Evolutionary conservation across 768 basidiomycete species (phyloP).

Genomic region (Collybia sordida): DNA sequence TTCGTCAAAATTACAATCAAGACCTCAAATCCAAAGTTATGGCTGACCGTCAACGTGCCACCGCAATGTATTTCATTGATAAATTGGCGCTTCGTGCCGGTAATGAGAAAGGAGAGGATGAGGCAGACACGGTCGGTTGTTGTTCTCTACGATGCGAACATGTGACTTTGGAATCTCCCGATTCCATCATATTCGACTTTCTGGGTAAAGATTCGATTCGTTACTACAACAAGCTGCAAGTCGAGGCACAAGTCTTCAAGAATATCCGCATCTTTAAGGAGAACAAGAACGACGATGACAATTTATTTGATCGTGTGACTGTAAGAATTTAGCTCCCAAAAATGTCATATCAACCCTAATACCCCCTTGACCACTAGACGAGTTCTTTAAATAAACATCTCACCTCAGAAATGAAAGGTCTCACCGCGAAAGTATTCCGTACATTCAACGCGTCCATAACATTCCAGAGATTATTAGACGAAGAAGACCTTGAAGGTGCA

Average conservation of each 20-base stretch:
- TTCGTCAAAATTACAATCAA: conserved; percentile 82
- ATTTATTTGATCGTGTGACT: conserved; percentile 91
- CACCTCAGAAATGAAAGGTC: conserved; percentile 91
- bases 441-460: conserved; percentile 98
- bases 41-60: conserved; percentile 96
- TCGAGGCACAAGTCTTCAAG: conserved; percentile 94
- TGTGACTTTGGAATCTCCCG: conserved; percentile 86
- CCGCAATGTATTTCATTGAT: conserved; percentile 99
- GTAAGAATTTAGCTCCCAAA: conserved; percentile 47
- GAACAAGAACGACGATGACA: conserved; percentile 84
- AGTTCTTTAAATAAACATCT: conserved; percentile 88
- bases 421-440: conserved; percentile 99
- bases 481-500: conserved; percentile 54
- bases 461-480: conserved; percentile 88
- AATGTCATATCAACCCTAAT: conserved; percentile 6
- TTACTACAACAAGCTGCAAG: conserved; percentile 89
- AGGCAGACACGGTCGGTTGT: conserved; percentile 98
- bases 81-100: conserved; percentile 95
- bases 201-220: conserved; percentile 99
- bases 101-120: conserved; percentile 99
- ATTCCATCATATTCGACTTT: conserved; percentile 93
- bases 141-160: conserved; percentile 97
- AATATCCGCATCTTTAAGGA: conserved; percentile 98
- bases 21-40: conserved; percentile 91
- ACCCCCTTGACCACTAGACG: conserved; percentile 52